Evolutionary conservation across 352 stramenopile species (phyloP).

Genomic region (Phytophthora macrochlamydospora): DNA sequence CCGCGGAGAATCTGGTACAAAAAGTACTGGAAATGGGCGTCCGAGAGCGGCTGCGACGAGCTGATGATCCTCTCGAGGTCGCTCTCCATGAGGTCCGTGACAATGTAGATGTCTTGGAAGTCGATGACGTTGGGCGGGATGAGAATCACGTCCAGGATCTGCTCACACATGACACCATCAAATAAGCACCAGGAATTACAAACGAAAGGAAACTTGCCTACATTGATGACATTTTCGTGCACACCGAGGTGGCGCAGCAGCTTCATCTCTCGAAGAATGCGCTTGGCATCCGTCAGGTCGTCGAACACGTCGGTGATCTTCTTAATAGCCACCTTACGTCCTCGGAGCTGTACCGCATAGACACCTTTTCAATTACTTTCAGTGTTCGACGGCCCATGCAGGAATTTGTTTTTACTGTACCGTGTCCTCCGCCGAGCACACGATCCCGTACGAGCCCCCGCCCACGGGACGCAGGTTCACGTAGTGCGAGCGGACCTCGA

Average conservation of each 20-base stretch:
- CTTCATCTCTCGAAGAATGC: constrained; percentile 94
- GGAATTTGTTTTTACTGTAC: constrained; percentile 30
- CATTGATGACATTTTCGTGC: constrained; percentile 93
- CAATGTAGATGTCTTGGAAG: constrained; percentile 92
- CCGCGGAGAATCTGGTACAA: constrained; percentile 93
- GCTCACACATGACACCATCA: neutral
- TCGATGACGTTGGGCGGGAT: constrained; percentile 86
- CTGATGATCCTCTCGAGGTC: constrained; percentile 93
- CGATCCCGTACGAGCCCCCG: constrained; percentile 92
- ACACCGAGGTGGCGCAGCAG: constrained; percentile 90
- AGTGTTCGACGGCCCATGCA: too few species aligned
- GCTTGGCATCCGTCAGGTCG: constrained; percentile 92
- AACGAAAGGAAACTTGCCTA: constrained; percentile 3
- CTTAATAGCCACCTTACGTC: constrained; percentile 91
- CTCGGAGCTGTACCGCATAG: constrained; percentile 58
- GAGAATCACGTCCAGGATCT: constrained; percentile 86
- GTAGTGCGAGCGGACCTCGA: constrained; percentile 85
- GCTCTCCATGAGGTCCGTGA: constrained; percentile 92
- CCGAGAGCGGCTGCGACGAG: constrained; percentile 83
- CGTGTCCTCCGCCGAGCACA: constrained; percentile 92
- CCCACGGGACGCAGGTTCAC: constrained; percentile 79
- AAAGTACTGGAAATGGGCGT: constrained; percentile 91
- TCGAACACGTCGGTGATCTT: constrained; percentile 94
- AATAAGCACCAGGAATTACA: neutral
- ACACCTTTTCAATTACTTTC: neutral